Percentiles rank a stretch among this genome's conserved stretches.
phyloP scores from a whole-genome alignment of 2,329 filamentous ascomycete species.

The Septoria petroselini region DNA sequence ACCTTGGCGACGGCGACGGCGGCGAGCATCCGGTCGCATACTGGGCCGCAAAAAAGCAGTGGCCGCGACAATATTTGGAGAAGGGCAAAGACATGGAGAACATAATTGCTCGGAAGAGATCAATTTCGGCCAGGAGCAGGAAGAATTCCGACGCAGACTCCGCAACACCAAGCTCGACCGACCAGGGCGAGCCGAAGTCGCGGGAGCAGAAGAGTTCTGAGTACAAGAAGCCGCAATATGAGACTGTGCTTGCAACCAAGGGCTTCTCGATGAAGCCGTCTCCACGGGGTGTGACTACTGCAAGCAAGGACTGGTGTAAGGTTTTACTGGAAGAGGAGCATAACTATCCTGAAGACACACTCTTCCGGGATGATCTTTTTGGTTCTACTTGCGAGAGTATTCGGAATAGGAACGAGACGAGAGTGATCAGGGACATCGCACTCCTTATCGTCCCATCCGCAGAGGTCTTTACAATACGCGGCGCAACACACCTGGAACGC shows the following conservation, averaged over 20 bases:
- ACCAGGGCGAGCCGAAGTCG: background rate
- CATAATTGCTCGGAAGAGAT: slow-evolving; percentile 8
- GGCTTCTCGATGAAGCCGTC: background rate
- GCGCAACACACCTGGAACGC: slow-evolving; percentile 33
- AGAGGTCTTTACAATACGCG: slow-evolving; percentile 36
- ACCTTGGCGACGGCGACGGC: background rate
- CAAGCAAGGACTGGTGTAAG: background rate
- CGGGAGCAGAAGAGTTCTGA: slow-evolving; percentile 1
- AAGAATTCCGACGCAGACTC: slow-evolving; percentile 1
- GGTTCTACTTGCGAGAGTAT: background rate
- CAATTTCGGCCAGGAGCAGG: background rate
- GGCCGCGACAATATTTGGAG: background rate
- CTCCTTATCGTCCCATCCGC: slow-evolving; percentile 41
- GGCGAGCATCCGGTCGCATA: background rate
- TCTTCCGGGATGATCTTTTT: slow-evolving; percentile 3
- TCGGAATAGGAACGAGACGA: slow-evolving; percentile 30
- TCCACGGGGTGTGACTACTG: background rate
- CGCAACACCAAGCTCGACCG: background rate
- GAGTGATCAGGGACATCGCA: slow-evolving; percentile 42
- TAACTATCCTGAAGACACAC: background rate
- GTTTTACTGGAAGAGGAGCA: background rate
- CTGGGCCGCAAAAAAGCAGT: background rate
- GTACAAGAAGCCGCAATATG: background rate
- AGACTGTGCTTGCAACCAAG: slow-evolving; percentile 1
- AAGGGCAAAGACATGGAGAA: background rate